Conservation (phyloP, 2,329 filamentous ascomycete species). For the Trichoderma citrinoviride region DNA sequence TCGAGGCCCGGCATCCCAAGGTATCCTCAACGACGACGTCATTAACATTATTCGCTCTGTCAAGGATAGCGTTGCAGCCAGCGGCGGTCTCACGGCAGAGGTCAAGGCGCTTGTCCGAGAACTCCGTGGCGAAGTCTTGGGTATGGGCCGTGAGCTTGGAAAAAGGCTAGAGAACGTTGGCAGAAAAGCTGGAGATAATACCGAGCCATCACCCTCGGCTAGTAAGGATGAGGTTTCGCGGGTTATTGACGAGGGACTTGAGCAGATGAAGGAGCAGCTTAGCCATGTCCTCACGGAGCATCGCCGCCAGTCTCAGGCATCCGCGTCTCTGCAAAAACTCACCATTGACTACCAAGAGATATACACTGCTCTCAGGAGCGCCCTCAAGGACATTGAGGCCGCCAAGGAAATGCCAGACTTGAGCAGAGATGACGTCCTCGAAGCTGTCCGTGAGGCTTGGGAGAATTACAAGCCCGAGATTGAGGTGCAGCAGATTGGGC, state of each 20-base stretch:
- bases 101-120: conserved; percentile 89
- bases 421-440: conserved; percentile 78
- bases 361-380: conserved; percentile 78
- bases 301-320: conserved; percentile 64
- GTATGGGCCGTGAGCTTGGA: conserved; percentile 89
- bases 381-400: conserved; percentile 61
- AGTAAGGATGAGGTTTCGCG: conserved; percentile 68
- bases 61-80: conserved; percentile 86
- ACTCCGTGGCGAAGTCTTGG: conserved; percentile 84
- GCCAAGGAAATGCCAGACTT: conserved; percentile 45
- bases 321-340: conserved; percentile 58
- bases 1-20: conserved; percentile 45
- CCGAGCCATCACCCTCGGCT: conserved; percentile 40
- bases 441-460: conserved; percentile 86
- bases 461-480: conserved; percentile 94
- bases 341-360: conserved; percentile 77
- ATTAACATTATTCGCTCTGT: conserved; percentile 79
- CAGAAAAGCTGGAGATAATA: conserved; percentile 44
- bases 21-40: conserved; percentile 70
- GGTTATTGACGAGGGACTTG: conserved; percentile 76
- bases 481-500: conserved; percentile 81
- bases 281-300: conserved; percentile 75
- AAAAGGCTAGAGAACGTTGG: conserved; percentile 75
- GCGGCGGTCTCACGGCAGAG: conserved; percentile 84
- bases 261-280: conserved; percentile 81